These are phyloP conservation scores for Boletellus emodensis DNA, from an alignment of 768 basidiomycete species.

Conservation along the genomic window DNA sequence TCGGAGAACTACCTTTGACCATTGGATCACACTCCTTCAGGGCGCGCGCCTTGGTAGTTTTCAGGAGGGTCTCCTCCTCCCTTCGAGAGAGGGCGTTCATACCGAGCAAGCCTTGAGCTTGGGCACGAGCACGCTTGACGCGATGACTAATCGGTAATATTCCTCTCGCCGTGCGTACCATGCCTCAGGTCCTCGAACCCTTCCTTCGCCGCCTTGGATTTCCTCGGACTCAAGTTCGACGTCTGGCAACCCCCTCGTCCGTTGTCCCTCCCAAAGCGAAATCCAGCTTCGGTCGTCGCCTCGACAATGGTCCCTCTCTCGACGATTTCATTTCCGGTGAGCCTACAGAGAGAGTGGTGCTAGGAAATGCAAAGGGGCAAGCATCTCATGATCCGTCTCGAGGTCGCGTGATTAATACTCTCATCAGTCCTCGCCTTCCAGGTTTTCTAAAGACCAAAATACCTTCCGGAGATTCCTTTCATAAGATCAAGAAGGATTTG, in stretches of 20 bases:
- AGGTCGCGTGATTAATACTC: not conserved
- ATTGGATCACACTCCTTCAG: constrained; percentile 72
- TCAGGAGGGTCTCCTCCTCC: constrained; percentile 82
- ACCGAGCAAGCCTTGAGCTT: constrained; percentile 22
- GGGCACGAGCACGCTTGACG: constrained; percentile 3
- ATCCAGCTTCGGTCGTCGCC: constrained; percentile 44
- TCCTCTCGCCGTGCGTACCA: not conserved
- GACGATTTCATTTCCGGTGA: constrained; percentile 76
- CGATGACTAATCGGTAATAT: not conserved
- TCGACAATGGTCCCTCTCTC: constrained; percentile 67
- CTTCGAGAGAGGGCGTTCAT: constrained; percentile 82
- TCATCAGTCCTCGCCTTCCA: constrained; percentile 74
- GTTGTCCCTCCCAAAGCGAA: constrained; percentile 28
- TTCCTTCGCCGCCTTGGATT: constrained; percentile 8
- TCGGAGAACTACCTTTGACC: constrained; percentile 52
- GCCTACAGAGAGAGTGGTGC: constrained; percentile 54
- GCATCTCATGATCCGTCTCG: constrained; percentile 17
- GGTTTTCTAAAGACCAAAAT: constrained; percentile 87
- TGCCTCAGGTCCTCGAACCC: constrained; percentile 10
- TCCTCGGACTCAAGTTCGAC: constrained; percentile 31
- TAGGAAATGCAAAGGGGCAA: constrained; percentile 70
- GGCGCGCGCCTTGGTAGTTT: constrained; percentile 76
- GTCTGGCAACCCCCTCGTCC: constrained; percentile 45
- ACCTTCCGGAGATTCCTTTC: constrained; percentile 84
- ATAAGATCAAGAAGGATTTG: constrained; percentile 92